These are phyloP conservation scores for Chalaropsis thielavioides DNA, from an alignment of 2,329 filamentous ascomycete genomes.

Conservation along the genomic window DNA sequence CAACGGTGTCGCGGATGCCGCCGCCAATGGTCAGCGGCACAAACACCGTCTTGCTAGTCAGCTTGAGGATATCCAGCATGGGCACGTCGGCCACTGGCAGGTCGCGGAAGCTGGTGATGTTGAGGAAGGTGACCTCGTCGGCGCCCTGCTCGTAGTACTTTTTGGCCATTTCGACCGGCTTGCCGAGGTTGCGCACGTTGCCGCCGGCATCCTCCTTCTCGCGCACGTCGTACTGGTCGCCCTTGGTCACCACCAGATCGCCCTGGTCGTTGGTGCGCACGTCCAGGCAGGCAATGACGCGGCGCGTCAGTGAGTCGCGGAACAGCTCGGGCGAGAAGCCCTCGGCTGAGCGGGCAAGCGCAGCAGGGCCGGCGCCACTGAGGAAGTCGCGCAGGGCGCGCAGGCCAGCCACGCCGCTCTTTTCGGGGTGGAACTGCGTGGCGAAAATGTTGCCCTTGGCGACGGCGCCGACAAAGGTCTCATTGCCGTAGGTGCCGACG, in stretches of 20 bases:
- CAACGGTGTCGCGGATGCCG: conserved; percentile 83
- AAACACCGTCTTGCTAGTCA: conserved; percentile 81
- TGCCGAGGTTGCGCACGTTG: conserved; percentile 78
- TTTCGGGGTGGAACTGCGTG: conserved; percentile 96
- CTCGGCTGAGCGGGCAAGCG: conserved; percentile 15
- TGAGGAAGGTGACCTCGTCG: conserved; percentile 93
- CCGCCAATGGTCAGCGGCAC: conserved; percentile 92
- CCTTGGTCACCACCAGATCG: conserved; percentile 94
- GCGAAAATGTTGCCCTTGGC: conserved; percentile 74
- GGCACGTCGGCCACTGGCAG: conserved; percentile 82
- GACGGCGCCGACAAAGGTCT: conserved; percentile 84
- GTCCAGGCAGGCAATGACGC: conserved; percentile 91
- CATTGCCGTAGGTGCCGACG: conserved; percentile 70
- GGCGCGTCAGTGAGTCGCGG: conserved; percentile 65
- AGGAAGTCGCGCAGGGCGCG: conserved; percentile 76
- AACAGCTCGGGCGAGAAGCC: conserved; percentile 21
- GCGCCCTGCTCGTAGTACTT: conserved; percentile 93
- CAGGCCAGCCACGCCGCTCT: conserved; percentile 80
- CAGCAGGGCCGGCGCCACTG: conserved; percentile 44
- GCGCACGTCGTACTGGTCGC: conserved; percentile 95
- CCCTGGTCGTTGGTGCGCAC: conserved; percentile 88
- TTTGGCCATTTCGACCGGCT: conserved; percentile 87
- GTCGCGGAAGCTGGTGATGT: conserved; percentile 96
- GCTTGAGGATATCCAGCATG: conserved; percentile 86
- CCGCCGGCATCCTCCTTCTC: conserved; percentile 57